Evolutionary conservation across 768 basidiomycete genomes (phyloP).

Genomic region (Psilocybe sp.): DNA sequence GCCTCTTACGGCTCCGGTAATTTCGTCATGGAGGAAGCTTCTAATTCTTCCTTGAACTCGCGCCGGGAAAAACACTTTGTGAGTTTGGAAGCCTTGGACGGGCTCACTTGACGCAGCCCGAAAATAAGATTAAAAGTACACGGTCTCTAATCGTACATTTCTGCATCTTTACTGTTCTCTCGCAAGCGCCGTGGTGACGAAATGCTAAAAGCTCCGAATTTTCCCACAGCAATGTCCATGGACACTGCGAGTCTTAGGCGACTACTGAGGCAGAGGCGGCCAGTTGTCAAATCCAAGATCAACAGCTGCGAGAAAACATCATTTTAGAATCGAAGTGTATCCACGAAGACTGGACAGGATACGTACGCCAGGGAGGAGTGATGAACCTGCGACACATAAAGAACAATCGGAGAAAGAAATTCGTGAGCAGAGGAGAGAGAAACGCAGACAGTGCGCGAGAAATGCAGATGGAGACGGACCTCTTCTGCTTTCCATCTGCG

Average conservation of each 20-base stretch:
- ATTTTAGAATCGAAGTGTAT: conserved; percentile 4
- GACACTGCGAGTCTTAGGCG: background rate
- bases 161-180: too few relatives aligned
- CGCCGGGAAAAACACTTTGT: too few relatives aligned
- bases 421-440: conserved; percentile 4
- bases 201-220: background rate
- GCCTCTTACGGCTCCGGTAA: too few relatives aligned
- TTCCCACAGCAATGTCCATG: background rate
- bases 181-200: too few relatives aligned
- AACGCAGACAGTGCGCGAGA: conserved; percentile 12
- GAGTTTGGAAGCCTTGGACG: too few relatives aligned
- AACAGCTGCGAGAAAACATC: conserved; percentile 37
- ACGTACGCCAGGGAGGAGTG: conserved; percentile 70
- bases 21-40: too few relatives aligned
- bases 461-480: conserved; percentile 27
- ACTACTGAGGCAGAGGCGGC: conserved; percentile 27
- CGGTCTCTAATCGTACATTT: too few relatives aligned
- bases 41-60: too few relatives aligned
- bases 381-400: conserved; percentile 39
- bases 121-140: too few relatives aligned
- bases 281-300: conserved; percentile 74
- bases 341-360: conserved; percentile 5
- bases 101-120: too few relatives aligned
- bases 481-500: conserved; percentile 61
- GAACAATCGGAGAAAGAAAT: conserved; percentile 7